Conservation (phyloP, 2,329 filamentous ascomycete species). For the Pezicula radicicola region DNA sequence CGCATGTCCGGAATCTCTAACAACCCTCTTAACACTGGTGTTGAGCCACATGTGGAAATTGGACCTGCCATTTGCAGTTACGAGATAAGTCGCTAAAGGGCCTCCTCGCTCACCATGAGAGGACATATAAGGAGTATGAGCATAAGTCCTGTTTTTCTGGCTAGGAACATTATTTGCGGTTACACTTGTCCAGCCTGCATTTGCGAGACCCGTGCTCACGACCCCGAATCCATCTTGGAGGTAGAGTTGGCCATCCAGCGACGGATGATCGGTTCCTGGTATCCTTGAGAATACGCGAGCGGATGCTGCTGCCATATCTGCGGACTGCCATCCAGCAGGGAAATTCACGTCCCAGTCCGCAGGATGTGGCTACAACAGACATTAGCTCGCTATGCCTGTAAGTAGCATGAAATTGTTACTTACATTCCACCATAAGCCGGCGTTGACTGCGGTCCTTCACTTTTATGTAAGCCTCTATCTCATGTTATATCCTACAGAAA, state of each 20-base stretch:
- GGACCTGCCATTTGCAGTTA: conserved; percentile 51
- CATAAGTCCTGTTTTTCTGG: conserved; percentile 63
- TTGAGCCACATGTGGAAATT: conserved; percentile 69
- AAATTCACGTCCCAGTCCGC: conserved; percentile 72
- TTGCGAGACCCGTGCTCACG: conserved; percentile 54
- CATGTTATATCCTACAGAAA: too few species aligned
- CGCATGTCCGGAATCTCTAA: conserved; percentile 58
- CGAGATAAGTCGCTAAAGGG: conserved; percentile 69
- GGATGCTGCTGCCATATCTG: conserved; percentile 57
- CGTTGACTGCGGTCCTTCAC: conserved; percentile 46
- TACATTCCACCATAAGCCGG: conserved; percentile 65
- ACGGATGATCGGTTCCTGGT: conserved; percentile 65
- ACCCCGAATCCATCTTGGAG: conserved; percentile 64
- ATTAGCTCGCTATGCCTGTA: conserved; percentile 8
- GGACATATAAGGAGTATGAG: conserved; percentile 66
- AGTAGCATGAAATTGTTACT: conserved; percentile 6
- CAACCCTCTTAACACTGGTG: conserved; percentile 64
- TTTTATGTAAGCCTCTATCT: too few species aligned
- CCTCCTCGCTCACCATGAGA: conserved; percentile 63
- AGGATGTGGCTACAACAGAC: conserved; percentile 46
- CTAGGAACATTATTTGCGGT: conserved; percentile 54
- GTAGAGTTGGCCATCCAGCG: conserved; percentile 63
- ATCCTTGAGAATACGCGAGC: conserved; percentile 66
- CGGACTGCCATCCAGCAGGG: conserved; percentile 66
- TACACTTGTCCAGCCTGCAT: conserved; percentile 61